Base-by-base conservation (phyloP, 2,329 filamentous ascomycete genomes). In the Ophiosphaerella narmari region DNA sequence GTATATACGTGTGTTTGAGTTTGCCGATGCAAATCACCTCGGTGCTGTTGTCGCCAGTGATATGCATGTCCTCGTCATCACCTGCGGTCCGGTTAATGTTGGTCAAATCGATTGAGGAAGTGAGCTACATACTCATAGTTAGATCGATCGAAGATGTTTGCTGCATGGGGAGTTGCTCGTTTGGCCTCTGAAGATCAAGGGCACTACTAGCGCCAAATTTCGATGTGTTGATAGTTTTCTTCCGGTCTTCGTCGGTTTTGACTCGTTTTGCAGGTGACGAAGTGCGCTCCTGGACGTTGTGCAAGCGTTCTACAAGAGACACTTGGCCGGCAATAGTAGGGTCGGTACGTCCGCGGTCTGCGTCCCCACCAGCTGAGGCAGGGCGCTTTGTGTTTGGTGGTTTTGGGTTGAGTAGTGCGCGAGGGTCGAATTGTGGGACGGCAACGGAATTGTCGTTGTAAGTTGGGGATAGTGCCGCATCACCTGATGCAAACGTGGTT, bases 21-120 rank as follows among this genome's bases (percentile, higher is more conserved):
- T 88, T 88, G 36, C 91, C 91, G 65, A 89, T 91, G 73, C 90
- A 95, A 3, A 95, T 87, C 64, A 90, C 85, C 66, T 90, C 84
- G 16, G 86, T 81, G 39, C 78, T 82, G 26, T 84, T 79, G 48
- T 89, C 82, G 36, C 81, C 79, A 12, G 86, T 71, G 32, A 85
- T 76, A 16, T 81, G 73, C 4, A 85, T 65, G 8, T 88, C 83
- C 23, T 85, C 82, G 37, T 88, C 86, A 38, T 88, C 86, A 51
- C 78, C 69, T 60, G 43, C 16, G 47, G 69, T 13, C 13, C 9
- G 9, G 14, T 39, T 46, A 73, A 7, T 68, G 50, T 73, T 52
- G 70, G 65, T 45, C 42, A 44, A 11, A 5, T 32, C 26, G 11
- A 33, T 11, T 41, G 9, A 11, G 14, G 7, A 14, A 7, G n/a